phyloP scores from a whole-genome alignment of 2,329 filamentous ascomycete species.

The Rachicladosporium sp. region DNA sequence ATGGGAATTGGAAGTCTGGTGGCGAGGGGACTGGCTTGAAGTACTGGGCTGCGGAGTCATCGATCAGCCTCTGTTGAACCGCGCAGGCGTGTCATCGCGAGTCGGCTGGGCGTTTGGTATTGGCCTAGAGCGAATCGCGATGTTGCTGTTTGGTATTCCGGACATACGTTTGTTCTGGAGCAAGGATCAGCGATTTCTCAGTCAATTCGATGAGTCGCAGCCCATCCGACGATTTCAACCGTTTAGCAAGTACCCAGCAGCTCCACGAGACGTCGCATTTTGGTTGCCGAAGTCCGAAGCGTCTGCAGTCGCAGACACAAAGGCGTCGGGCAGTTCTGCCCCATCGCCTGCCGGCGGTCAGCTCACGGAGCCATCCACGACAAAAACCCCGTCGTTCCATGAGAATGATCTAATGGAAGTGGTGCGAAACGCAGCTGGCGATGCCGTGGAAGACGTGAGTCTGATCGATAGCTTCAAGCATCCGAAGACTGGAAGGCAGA shows the following conservation, averaged over 20 bases:
- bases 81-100: conserved; percentile 61
- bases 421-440: conserved; percentile 68
- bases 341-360: conserved; percentile 24
- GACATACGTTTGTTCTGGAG: conserved; percentile 98
- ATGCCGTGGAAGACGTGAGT: conserved; percentile 75
- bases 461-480: conserved; percentile 80
- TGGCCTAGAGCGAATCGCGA: conserved; percentile 87
- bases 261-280: conserved; percentile 87
- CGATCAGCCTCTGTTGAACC: conserved; percentile 66
- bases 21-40: conserved; percentile 90
- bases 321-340: conserved; percentile 20
- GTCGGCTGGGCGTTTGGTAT: conserved; percentile 94
- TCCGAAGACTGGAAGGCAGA: conserved; percentile 69
- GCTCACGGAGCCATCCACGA: conserved; percentile 21
- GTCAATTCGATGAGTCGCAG: conserved; percentile 53
- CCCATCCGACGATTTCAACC: conserved; percentile 57
- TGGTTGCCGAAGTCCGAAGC: conserved; percentile 49
- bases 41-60: conserved; percentile 87
- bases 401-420: conserved; percentile 98
- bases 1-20: conserved; percentile 94
- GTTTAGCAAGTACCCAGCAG: conserved; percentile 84
- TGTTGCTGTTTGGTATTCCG: conserved; percentile 91
- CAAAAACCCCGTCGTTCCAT: conserved; percentile 46
- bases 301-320: conserved; percentile 18
- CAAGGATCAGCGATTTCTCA: conserved; percentile 68